A percentile compares a stretch with the other conserved stretches of the same genome.
phyloP scores from a whole-genome alignment of 306 rosid species.

The Prunus padus region DNA sequence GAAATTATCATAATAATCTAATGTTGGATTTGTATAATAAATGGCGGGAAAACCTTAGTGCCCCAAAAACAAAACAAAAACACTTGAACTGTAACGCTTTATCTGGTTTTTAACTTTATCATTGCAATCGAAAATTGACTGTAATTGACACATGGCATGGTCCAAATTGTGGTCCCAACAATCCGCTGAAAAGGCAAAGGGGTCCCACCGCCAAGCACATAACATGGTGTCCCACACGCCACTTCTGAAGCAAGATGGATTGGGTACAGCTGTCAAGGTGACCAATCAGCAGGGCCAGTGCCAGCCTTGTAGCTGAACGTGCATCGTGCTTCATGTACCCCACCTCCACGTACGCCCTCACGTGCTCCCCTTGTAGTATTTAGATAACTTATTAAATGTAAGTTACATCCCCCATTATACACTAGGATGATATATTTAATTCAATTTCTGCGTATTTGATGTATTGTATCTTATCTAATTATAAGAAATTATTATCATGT shows the following conservation, averaged over 20 bases:
- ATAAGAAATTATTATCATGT: too few species aligned
- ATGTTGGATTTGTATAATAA: background rate
- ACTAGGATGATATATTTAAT: too few species aligned
- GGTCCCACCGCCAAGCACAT: constrained; percentile 12
- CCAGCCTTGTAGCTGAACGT: constrained; percentile 28
- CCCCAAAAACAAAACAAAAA: background rate
- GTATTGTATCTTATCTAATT: too few species aligned
- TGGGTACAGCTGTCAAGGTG: constrained; percentile 19
- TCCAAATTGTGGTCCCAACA: background rate
- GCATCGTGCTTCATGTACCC: background rate
- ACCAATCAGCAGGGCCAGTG: constrained; percentile 12
- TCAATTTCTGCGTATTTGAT: too few species aligned
- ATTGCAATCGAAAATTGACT: background rate
- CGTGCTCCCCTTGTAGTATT: background rate
- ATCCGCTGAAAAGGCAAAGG: background rate
- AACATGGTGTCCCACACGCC: constrained; percentile 14
- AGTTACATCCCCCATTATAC: too few species aligned
- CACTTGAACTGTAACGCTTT: background rate
- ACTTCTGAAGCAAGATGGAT: background rate
- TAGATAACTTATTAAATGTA: too few species aligned
- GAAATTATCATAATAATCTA: background rate
- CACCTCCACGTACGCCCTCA: constrained; percentile 13
- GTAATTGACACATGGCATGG: background rate
- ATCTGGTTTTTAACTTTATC: background rate
- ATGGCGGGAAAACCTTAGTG: background rate